Evolutionary conservation across 2,329 filamentous ascomycete genomes (phyloP).

Genomic region (Penicillium sp.): DNA sequence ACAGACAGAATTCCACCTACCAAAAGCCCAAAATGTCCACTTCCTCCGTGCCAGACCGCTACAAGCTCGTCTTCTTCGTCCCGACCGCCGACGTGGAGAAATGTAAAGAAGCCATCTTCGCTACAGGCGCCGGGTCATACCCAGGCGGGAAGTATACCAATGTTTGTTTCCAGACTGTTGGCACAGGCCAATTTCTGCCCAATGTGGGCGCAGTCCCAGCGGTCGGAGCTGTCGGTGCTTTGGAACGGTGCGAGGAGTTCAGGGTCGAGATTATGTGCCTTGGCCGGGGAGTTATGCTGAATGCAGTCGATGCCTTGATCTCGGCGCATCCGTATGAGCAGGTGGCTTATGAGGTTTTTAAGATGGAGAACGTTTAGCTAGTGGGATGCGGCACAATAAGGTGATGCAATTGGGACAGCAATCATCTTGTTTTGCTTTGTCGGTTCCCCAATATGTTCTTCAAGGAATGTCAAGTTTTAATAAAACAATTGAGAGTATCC

Average conservation of each 20-base stretch:
- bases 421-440: not conserved
- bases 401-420: not conserved
- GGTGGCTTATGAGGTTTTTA: conserved; percentile 46
- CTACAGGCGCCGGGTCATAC: conserved; percentile 43
- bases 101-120: conserved; percentile 45
- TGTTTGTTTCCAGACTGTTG: conserved; percentile 40
- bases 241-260: conserved; percentile 44
- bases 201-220: conserved; percentile 40
- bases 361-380: conserved; percentile 40
- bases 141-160: conserved; percentile 43
- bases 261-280: conserved; percentile 46
- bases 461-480: not conserved
- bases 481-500: not conserved
- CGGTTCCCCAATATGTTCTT: not conserved
- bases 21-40: conserved; percentile 24
- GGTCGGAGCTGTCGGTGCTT: conserved; percentile 38
- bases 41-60: conserved; percentile 26
- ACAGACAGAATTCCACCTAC: not conserved
- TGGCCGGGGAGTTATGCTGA: conserved; percentile 37
- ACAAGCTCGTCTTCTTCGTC: conserved; percentile 48
- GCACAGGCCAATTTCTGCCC: conserved; percentile 45
- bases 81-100: conserved; percentile 38
- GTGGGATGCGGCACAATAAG: not conserved
- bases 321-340: conserved; percentile 49
- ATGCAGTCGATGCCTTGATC: conserved; percentile 42